Base-by-base conservation (phyloP, 495 filamentous ascomycete genomes). In the Aspergillus campestris region DNA sequence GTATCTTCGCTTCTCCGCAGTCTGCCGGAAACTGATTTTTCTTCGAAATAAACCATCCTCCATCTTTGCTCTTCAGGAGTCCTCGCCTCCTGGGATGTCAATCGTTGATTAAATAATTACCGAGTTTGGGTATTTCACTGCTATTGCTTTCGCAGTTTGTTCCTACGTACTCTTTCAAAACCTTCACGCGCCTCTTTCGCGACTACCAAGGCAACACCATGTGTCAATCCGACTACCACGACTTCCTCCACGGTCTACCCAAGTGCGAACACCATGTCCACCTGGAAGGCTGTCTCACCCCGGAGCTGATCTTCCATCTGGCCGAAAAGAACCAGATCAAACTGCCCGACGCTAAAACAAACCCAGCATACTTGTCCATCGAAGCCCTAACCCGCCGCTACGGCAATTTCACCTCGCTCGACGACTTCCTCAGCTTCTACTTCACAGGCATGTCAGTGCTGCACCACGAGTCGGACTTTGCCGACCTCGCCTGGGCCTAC, bases 201-300 rank as follows among this genome's bases (percentile, higher is more conserved):
- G 27, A 38, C 31, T 39, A 13, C 24, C 27, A 39, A 45, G 34
- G 2, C 36, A 39, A 7, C 41, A 55, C 31, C 8, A 71, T 71
- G 67, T 69, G 65, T 31, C 55, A 64, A 55, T 57, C 60, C 34
- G 38, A 50, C 8, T 51, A 65, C 28, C 84, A 87, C 59, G 50
- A 67, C 31, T 80, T 86, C 55, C 77, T 91, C 31, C 61, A 68
- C 32, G 71, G 72, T 15, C 76, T 89, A 24, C 86, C 86, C 33
- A 89, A 87, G 71, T 83, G 77, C 63, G 86, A 89, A 51, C 86
- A 88, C 58, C 85, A 92, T 59, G 74, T 89, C 42, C 86, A 89
- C 53, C 70, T 89, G 5, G 84, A 87, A 57, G 85, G 85, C 40
- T 79, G 81, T 12, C 70, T 89, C 15, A 76, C 77, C 15, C 82